Base-by-base conservation (phyloP, 176 grass and related monocot species). In the Pontederia paniculata region DNA sequence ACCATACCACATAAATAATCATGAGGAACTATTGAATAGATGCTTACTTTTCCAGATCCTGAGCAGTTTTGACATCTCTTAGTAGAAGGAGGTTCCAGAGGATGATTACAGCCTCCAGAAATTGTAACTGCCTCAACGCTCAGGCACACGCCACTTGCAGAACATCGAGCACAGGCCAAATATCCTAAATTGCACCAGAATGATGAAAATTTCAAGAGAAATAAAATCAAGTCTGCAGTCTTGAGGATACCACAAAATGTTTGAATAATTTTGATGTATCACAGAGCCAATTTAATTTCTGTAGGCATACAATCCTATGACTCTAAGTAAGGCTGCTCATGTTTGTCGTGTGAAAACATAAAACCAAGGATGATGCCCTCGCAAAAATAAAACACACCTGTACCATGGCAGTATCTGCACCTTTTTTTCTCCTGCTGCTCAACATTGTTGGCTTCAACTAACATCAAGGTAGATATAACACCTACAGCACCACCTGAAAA, bases 361-460 rank as follows among this genome's bases (percentile, higher is more conserved):
- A 37, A 37, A 37, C 7, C 7, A 6, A 37, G 28, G 28, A 37
- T 37, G 28, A 37, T 37, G 28, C 28, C 28, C 28, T 37, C 7
- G 17, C 2, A 20, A 42, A n/a, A 42, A 19, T 37, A 63, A 15
- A 15, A 48, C 76, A 72, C 85, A 96, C 90, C 90, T 42, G 82
- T 89, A 45, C 85, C 90, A 61, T 86, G 64, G 55, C 90, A 96
- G 80, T 96, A 96, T 65, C 67, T 86, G 74, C 85, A 96, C 76
- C 82, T 82, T 73, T 89, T 96, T 74, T 96, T 96, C 62, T 96
- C 90, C 83, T 96, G 85, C 56, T 83, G 85, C 76, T 76, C 75
- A 51, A 86, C 85, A 61, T 96, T 96, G 77, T 69, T 89, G 47
- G 80, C 74, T 83, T 96, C 90, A 52, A 84, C 63, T 60, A 96